Evolutionary conservation across 768 basidiomycete species (phyloP), one percentile per base, ranked within the genome.

Genomic region (Candolleomyces eurysporus): DNA sequence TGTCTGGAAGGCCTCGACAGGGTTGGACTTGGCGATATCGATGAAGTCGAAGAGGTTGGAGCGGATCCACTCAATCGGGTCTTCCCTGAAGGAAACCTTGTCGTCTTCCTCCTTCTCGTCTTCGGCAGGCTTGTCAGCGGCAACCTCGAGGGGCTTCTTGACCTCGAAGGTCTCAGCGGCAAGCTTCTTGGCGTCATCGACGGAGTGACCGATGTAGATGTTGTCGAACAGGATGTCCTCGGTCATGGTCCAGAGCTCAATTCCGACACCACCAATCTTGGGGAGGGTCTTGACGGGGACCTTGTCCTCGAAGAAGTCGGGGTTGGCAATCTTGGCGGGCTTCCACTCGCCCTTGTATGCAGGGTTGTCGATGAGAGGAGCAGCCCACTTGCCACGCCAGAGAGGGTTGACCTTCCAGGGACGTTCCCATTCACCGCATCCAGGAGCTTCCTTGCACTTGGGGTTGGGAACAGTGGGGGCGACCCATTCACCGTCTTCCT

Each of bases 161-260:
- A 96, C 73, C 66, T 87, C 85, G 77, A 91, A 99, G n/a, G 94
- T 92, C 77, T 96, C 93, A 16, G 79, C 76, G 59, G 94, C 93
- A 66, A 99, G 76, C 11, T 78, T 76, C 74, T 91, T 87, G 64
- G 97, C 97, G 62, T 96, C 94, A 43, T 86, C 85, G 61, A 86
- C 71, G 19, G 94, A 96, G 81, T 95, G 90, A 61, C 95, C 95
- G 61, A 99, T 75, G 79, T 94, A 98, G 71, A 99, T 86, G 80
- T 94, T 95, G 77, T 92, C 87, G 73, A 95, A 96, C 67, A 95
- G 82, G 67, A 95, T 95, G 71, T 92, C 89, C 76, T 92, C 92
- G 48, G 96, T 96, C 97, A 98, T 99, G 50, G 96, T 96, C 97
- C 97, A 99, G 68, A 98, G 87, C 77, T 99, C 97, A 66, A 98